A percentile compares a stretch with the other conserved stretches of the same genome.
Evolutionary conservation across 495 filamentous ascomycete genomes (phyloP).

Genomic region (Haplographium delicatum): DNA sequence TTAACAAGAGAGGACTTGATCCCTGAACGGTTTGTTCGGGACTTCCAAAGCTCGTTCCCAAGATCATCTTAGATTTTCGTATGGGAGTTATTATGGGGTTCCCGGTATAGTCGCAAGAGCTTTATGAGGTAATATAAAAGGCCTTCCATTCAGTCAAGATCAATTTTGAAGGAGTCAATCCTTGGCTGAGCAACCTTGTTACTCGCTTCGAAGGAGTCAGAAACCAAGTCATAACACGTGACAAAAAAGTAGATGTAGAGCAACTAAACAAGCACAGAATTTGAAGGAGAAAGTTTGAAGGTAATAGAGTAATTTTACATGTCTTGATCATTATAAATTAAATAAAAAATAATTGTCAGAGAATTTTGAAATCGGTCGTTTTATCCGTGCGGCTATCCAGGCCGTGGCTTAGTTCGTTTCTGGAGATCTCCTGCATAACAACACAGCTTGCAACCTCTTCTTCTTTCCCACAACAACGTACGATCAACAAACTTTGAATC

Average conservation of each 20-base stretch:
- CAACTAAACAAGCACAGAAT: background rate
- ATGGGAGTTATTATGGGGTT: no score
- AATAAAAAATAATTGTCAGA: background rate
- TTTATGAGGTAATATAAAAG: no score
- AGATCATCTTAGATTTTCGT: no score
- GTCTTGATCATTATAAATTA: background rate
- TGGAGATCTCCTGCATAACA: constrained; percentile 4
- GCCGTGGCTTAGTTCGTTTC: background rate
- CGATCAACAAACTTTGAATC: constrained; percentile 6
- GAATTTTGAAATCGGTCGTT: constrained; percentile 3
- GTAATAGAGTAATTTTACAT: background rate
- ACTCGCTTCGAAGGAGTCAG: background rate
- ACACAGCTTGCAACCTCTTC: constrained; percentile 7
- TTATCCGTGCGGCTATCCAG: constrained; percentile 17
- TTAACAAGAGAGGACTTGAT: no score
- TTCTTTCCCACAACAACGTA: constrained; percentile 8
- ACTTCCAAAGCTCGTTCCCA: no score
- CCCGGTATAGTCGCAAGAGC: no score
- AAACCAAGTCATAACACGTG: background rate
- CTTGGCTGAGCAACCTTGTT: no score
- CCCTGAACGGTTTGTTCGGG: no score
- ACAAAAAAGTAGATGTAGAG: background rate
- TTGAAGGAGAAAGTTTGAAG: background rate
- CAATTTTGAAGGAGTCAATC: no score
- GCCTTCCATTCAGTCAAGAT: no score